These are phyloP conservation scores for Neurospora cerealis DNA, from an alignment of 495 filamentous ascomycete genomes.

Conservation along the genomic window DNA sequence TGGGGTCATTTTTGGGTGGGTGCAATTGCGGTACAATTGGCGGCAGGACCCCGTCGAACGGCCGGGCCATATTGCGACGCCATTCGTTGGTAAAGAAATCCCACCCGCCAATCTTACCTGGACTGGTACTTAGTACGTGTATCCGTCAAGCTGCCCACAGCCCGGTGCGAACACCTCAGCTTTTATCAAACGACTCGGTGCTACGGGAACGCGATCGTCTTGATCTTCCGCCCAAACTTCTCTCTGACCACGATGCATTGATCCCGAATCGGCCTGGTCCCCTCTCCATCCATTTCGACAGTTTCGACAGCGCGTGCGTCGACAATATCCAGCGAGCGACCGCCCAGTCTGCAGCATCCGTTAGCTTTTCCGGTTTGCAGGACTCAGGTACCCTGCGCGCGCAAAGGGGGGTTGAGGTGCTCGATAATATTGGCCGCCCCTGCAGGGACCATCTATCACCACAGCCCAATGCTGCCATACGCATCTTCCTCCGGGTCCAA, in stretches of 20 bases:
- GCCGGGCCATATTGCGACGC: background rate
- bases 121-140: background rate
- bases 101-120: slow-evolving; percentile 11
- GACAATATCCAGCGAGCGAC: background rate
- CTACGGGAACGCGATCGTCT: slow-evolving; percentile 13
- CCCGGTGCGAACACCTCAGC: slow-evolving; percentile 22
- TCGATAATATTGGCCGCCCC: slow-evolving; percentile 4
- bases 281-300: background rate
- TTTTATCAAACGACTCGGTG: slow-evolving; percentile 17
- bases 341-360: background rate
- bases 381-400: background rate
- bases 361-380: background rate
- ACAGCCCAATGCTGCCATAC: slow-evolving; percentile 32
- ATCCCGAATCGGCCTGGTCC: slow-evolving; percentile 5
- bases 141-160: slow-evolving; percentile 7
- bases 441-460: slow-evolving; percentile 4
- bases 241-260: slow-evolving; percentile 17
- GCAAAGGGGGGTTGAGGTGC: background rate
- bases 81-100: slow-evolving; percentile 11
- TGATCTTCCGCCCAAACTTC: slow-evolving; percentile 1
- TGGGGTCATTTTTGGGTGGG: background rate
- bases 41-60: background rate
- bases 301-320: background rate
- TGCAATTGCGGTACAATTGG: background rate
- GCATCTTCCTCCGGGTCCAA: slow-evolving; percentile 36